Evolutionary conservation across 1,139 yeast genomes (phyloP), one percentile per base, ranked within the genome.

Genomic region (Blastobotrys indianensis): DNA sequence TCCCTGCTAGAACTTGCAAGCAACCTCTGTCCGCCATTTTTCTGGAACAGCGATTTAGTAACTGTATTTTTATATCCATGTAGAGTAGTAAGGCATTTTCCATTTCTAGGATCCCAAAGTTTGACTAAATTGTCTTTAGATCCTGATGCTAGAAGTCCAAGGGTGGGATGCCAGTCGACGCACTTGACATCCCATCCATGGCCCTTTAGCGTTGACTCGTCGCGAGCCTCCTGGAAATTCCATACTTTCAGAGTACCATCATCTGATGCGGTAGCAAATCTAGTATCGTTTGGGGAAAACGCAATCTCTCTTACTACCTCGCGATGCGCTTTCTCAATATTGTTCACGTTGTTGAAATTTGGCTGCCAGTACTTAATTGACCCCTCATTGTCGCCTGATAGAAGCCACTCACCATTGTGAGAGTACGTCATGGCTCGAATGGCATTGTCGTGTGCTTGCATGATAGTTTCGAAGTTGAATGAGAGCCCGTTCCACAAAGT

Each of bases 121-220:
- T 90, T 90, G 42, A 92, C 80, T 56, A 88, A 70, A 64, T 94
- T 94, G 66, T 92, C 99, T 62, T 94, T 92, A 0, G 97, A 90
- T 0, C 97, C 75, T 16, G 70, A 62, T 6, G 65, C 75, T 20
- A 71, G 50, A 34, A 94, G 73, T 0, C 97, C 97, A 63, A 87
- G 68, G 13, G 77, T 73, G 6, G 94, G 86, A 65, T 92, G 99
- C 99, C 99, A 92, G 64, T 92, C 97, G 45, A 95, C 88, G 49
- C 92, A 80, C 63, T 92, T 92, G 30, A 92, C 97, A 67, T 92
- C 99, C 99, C 99, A 92, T 61, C 94, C 96, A 66, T 92, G 99
- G 1, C 97, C 98, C 25, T 80, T 76, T 43, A 92, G 72, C 1
- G 79, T 74, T 39, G 87, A 67, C 61, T 92, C 99, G 58, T 87